Base-by-base conservation (phyloP, 1,284 basidiomycete genomes). In the Gymnopus androsaceus region DNA sequence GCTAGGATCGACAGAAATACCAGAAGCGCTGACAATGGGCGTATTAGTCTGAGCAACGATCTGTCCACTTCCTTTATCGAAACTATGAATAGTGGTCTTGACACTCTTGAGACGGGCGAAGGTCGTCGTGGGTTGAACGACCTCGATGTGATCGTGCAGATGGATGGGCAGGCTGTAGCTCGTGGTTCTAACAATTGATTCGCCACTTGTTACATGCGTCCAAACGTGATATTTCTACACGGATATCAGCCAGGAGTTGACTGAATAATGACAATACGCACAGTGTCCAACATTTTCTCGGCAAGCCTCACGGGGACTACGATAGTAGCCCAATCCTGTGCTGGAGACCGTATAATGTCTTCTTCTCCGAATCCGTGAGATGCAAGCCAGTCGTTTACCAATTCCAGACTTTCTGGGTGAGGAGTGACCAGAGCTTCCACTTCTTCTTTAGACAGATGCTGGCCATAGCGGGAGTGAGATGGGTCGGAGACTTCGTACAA, bases 401-500 rank as follows among this genome's bases (percentile, higher is more conserved):
- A 58, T 14, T 66, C 61, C 28, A 76, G 60, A 7, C 77, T 72
- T 44, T 76, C 71, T 12, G 71, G 67, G 44, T 75, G 72, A 3
- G 81, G 81, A 3, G 76, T 71, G 27, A 79, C 72, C 36, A 82
- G 71, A 2, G 64, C 68, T 19, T 77, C 72, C 2, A 83, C 78
- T 33, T 82, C 69, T 51, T 76, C 73, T 58, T 76, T 76, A 27
- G 77, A 73, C 17, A 83, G 68, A 59, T 81, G 79, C 54, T 74
- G 66, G 31, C 82, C 79, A 55, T 67, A 67, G 36, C 66, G 75
- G 3, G 69, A 59, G 52, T 81, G 75, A 54, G 65, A 61, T 14
- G 84, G 75, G 59, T 79, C 73, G 65, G 83, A 84, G 23, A 84
- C 72, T 61, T 81, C 78, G 64, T 74, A 77, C 3, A 87, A 72